Conservation (phyloP, 257 asterid genomes). For the Solanum acaule region DNA sequence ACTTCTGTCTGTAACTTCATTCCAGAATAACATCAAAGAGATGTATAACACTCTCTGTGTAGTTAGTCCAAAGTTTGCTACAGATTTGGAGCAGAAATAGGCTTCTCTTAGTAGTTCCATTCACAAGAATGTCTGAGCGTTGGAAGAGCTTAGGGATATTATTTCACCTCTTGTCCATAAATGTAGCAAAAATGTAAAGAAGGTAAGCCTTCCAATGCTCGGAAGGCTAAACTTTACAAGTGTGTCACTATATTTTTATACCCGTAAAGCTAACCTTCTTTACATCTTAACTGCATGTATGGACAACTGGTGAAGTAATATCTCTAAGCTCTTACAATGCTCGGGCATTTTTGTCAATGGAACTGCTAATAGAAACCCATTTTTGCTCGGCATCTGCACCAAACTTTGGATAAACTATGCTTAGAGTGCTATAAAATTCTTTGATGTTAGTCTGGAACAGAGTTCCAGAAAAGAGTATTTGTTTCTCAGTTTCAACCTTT, state of each 20-base stretch:
- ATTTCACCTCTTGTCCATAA: too few species aligned
- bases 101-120: too few species aligned
- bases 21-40: too few species aligned
- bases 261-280: constrained; percentile 44
- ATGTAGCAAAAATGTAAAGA: too few species aligned
- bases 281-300: constrained; percentile 37
- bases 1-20: too few species aligned
- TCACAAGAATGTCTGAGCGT: too few species aligned
- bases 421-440: constrained; percentile 38
- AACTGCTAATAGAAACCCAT: constrained; percentile 27
- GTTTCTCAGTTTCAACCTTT: constrained; percentile 30
- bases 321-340: constrained; percentile 29
- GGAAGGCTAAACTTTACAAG: constrained; percentile 36
- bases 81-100: too few species aligned
- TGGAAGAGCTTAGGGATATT: too few species aligned
- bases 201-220: constrained; percentile 9
- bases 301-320: constrained; percentile 50
- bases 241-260: constrained; percentile 29
- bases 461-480: constrained; percentile 64
- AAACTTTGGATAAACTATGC: neutral
- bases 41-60: too few species aligned
- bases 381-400: neutral
- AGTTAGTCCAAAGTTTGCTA: too few species aligned
- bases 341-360: constrained; percentile 12
- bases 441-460: constrained; percentile 64